Evolutionary conservation across 129 eudicot species (phyloP), one percentile per base, ranked within the genome.

Genomic region (Centaurea solstitialis): DNA sequence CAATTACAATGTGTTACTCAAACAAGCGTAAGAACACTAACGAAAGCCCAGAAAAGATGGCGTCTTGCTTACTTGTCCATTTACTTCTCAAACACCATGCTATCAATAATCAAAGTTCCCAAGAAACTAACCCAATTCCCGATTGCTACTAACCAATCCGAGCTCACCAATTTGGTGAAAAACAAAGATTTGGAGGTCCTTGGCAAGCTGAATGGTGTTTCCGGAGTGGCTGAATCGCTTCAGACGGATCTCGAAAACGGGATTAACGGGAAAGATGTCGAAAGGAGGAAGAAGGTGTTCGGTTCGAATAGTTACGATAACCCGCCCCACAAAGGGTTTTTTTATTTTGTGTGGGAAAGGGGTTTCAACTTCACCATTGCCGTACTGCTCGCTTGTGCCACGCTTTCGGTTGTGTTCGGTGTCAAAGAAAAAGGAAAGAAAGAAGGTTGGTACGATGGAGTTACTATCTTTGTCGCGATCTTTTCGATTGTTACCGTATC

Each of bases 371-470:
- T 81, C 20, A 88, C 90, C 11, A 88, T 88, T 41, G 86, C 53
- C 88, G 69, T n/a, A n/a, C 84, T 90, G 0, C 82, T 90, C 0
- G 89, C 10, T 38, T 90, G 92, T 9, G 87, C 86, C 28, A 87
- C n/a, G n/a, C n/a, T 90, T 17, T 82, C 94, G 18, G 82, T 90
- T 2, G 89, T 82, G n/a, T 86, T 90, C 39, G 91, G 92, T 22
- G 83, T 89, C 41, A 85, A 84, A 74, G 86, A 85, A 57, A 62
- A 91, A 17, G 96, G 96, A 0, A 20, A 6, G 3, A 35, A 82
- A 43, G 87, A 85, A 80, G 96, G 96, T 6, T 88, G 93, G 91
- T 88, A 87, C 38, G 93, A 91, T 37, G 96, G 96, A 4, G 93
- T 91, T 40, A 88, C 93, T 81, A 87, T 91, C 45, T 77, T 88